Evolutionary conservation across 2,329 filamentous ascomycete genomes (phyloP), one percentile per base, ranked within the genome.

Genomic region (Penicillium psychrosexuale): DNA sequence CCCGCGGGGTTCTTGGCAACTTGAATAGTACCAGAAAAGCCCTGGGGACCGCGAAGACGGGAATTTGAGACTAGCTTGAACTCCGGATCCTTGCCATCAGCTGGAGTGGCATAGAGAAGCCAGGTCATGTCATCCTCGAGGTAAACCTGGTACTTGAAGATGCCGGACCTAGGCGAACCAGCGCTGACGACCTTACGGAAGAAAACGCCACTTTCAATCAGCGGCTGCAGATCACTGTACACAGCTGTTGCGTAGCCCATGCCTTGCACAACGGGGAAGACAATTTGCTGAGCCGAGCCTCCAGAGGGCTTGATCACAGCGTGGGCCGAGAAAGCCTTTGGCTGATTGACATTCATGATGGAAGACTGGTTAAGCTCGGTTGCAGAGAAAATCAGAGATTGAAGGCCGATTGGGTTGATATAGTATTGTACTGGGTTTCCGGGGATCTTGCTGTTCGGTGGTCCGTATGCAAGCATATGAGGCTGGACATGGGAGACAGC

Each of bases 231-330:
- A 30, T 85, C 84, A 51, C 79, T 80, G 72, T 92, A 97, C 17
- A 88, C 72, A 0, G 81, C 92, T 5, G 92, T 97, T 17, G 96
- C 79, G 64, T 91, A 96, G 0, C 84, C 87, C 85, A 95, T 94
- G 11, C 94, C 94, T 68, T 97, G 93, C 0, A 96, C 85, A 8
- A 97, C 69, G 0, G 92, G 91, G 61, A 96, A 91, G 0, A 84
- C 87, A 19, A 97, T 81, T 1, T 82, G 78, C 0, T 87, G 82
- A 1, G 78, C 70, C 8, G 81, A 79, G 3, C 77, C 77, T n/a
- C 72, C 67, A 22, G 78, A 75, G 3, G 80, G 78, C 47, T 77
- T 81, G 31, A 97, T 77, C 42, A 89, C 87, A 43, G 91, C 84
- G 59, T 90, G 85, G 13, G 80, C 81, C 0, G 83, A 85, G 64